Base-by-base conservation (phyloP, 768 basidiomycete genomes). In the Lanmaoa pseudosensibilis region DNA sequence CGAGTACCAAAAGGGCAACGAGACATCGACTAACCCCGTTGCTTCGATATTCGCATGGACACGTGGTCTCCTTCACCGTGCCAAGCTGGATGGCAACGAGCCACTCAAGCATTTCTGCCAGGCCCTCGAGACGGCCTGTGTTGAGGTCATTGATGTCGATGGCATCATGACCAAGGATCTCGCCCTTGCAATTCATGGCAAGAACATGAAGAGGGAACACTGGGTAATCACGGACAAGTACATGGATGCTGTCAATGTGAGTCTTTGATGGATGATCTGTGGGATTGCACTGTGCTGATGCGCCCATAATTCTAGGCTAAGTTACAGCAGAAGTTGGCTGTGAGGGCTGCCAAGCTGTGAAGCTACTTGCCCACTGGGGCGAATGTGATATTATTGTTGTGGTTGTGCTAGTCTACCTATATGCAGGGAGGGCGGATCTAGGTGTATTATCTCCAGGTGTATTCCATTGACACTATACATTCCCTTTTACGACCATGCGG, bases 11-110 rank as follows among this genome's bases (percentile, higher is more conserved):
- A 96, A 98, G 79, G 96, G 96, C 49, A 87, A 88, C 56, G 97
- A 98, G 78, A 98, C 96, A 12, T 94, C 92, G 55, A 99, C 96
- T 46, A 99, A 99, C 83, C 95, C 96, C 39, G 94, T 98, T 63
- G 96, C 96, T 44, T 94, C 91, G 54, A 98, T 99, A 78, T 98
- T 95, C 66, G 96, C 96, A 9, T 99, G 96, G 96, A 98, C 96
- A 16, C 87, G 97, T 45, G 96, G 96, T 0, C 81, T 99, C 40
- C 76, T 92, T 52, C 93, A 94, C 76, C 88, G 94, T 62, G 95
- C 94, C 60, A 94, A 92, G 78, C 80, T 98, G 33, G 96, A 99
- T 69, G 77, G 77, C 39, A 98, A 96, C 70, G 83, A 83, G 21
- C 78, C 78, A 34, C 83, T 99, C 30, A 77, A 75, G 50, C 73